Evolutionary conservation across 176 grass and related monocot genomes (phyloP).

Genomic region (Thinopyrum elongatum): DNA sequence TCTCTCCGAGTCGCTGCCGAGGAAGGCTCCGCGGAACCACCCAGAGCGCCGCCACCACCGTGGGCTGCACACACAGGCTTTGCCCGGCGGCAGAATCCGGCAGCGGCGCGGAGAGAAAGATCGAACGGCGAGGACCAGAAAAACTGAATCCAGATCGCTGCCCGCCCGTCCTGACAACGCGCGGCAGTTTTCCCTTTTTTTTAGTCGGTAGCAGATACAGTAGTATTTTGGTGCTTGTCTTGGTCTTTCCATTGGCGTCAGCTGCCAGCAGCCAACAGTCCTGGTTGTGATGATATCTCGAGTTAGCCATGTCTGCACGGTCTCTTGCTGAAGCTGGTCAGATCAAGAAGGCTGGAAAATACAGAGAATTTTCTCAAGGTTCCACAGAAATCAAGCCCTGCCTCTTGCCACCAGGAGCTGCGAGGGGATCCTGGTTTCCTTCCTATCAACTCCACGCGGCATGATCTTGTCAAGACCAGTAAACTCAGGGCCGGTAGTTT

Average conservation of each 20-base stretch:
- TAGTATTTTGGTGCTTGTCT: not conserved
- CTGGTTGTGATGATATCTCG: not conserved
- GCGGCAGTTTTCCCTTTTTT: no score
- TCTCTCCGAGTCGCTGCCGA: no score
- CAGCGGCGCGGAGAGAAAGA: no score
- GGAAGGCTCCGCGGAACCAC: no score
- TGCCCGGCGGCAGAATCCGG: no score
- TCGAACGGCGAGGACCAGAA: no score
- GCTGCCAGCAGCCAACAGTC: not conserved
- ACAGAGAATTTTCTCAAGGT: not conserved
- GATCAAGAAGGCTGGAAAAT: not conserved
- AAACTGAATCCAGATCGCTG: no score
- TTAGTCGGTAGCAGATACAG: no score
- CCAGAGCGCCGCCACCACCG: no score
- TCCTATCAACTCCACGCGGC: not conserved
- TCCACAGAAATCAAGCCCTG: not conserved
- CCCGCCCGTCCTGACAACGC: no score
- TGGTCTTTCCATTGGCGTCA: not conserved
- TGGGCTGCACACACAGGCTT: no score
- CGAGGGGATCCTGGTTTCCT: not conserved
- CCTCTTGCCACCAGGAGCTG: not conserved
- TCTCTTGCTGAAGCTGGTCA: not conserved
- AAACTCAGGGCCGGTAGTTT: not conserved
- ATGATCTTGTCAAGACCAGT: not conserved
- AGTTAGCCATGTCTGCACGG: not conserved